phyloP scores from a whole-genome alignment of 2,329 filamentous ascomycete species.

The Cercospora brassicicola region DNA sequence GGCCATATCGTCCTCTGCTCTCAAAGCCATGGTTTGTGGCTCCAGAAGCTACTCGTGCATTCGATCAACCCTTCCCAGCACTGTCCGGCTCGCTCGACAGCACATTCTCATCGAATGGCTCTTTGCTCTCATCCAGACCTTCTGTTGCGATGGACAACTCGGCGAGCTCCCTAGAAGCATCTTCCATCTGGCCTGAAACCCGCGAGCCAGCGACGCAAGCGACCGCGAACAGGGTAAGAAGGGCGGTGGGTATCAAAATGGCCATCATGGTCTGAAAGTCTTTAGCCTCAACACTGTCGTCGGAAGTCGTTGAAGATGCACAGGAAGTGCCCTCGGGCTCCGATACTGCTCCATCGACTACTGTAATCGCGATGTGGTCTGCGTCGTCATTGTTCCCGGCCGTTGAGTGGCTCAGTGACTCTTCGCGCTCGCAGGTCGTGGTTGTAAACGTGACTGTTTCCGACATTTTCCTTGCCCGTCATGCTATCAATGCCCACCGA shows the following conservation, averaged over 20 bases:
- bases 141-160: background rate
- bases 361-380: background rate
- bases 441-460: background rate
- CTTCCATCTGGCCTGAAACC: background rate
- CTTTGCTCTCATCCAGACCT: background rate
- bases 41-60: no score
- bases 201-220: background rate
- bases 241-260: background rate
- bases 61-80: no score
- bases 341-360: background rate
- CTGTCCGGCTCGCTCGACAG: no score
- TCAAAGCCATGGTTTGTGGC: no score
- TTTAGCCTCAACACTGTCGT: background rate
- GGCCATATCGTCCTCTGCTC: no score
- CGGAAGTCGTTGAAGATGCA: background rate
- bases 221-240: background rate
- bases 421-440: background rate
- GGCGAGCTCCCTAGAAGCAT: background rate
- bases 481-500: background rate
- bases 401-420: background rate
- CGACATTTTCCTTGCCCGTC: background rate
- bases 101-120: background rate
- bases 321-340: background rate
- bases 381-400: background rate
- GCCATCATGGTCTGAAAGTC: background rate